Base-by-base conservation (phyloP, 257 asterid species). In the Euphrasia confusa region DNA sequence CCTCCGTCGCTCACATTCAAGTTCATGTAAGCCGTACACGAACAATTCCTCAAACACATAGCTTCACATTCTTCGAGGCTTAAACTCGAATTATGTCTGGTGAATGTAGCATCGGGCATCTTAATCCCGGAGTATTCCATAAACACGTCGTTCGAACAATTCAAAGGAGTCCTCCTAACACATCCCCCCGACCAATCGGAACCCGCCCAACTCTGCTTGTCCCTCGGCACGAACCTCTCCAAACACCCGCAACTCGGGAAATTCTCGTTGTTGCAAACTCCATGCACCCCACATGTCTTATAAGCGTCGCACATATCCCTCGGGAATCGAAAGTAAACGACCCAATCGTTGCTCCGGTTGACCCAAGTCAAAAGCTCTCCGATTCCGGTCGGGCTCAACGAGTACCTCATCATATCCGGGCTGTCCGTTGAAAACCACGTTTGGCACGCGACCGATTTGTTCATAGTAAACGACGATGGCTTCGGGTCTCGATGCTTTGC, bases 21-120 rank as follows among this genome's bases (percentile, higher is more conserved):
- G 64, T 65, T 68, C 44, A 62, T 39, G 54, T 76, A 83, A 0
- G 87, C 90, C 60, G 56, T 63, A 58, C 87, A 83, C 2, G 63
- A 39, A 28, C 90, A 78, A n/a, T 80, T 77, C 50, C 35, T 62
- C 21, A 21, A 70, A 54, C 90, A 83, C 64, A 40, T 65, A 0
- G 18, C 64, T 47, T 58, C 17, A 33, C 90, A 78, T 6, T 78
- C 87, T 32, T 30, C 72, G 9, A 74, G 75, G 13, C 60, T 49
- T 40, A 66, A 62, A 45, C 49, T 58, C 17, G 35, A 28, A 17
- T 58, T 58, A 58, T 6, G 39, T 30, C 49, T 7, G 13, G 63
- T 58, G 49, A 6, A 13, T 17, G 10, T 11, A 14, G 48, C 12
- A 35, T 58, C 63, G 7, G 63, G 63, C 63, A 58, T n/a, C 12